A percentile compares a stretch with the other conserved stretches of the same genome.
These are phyloP conservation scores for Phaseolus coccineus DNA, from an alignment of 331 rosid species.

Conservation along the genomic window DNA sequence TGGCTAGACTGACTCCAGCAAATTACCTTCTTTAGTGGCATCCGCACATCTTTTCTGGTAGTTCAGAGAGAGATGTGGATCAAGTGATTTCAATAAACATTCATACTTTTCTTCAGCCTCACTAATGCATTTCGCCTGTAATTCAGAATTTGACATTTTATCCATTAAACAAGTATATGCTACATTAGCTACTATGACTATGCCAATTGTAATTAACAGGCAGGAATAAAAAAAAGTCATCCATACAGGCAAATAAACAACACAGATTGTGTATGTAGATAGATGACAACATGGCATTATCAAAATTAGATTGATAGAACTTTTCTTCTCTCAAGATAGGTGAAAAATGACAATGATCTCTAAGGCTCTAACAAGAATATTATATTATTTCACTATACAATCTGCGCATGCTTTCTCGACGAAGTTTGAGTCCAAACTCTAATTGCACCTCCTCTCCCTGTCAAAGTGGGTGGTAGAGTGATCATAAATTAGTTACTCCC, in stretches of 20 bases:
- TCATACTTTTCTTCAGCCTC: slow-evolving; percentile 87
- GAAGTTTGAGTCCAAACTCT: background rate
- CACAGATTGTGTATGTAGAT: background rate
- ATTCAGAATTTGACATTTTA: slow-evolving; percentile 24
- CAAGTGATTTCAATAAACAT: slow-evolving; percentile 61
- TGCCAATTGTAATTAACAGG: slow-evolving; percentile 8
- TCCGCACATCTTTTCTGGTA: slow-evolving; percentile 88
- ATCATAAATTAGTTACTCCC: background rate
- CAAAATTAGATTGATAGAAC: background rate
- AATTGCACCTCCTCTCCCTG: slow-evolving; percentile 1
- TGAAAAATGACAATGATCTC: slow-evolving; percentile 6
- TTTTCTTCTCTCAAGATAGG: slow-evolving; percentile 6
- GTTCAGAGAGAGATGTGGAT: slow-evolving; percentile 69
- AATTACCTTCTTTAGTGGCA: slow-evolving; percentile 89
- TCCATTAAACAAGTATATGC: slow-evolving; percentile 19
- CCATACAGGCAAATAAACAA: background rate
- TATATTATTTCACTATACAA: slow-evolving; percentile 6
- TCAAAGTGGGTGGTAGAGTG: background rate
- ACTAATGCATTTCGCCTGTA: slow-evolving; percentile 75
- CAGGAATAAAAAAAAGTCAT: slow-evolving; percentile 6
- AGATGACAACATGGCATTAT: background rate
- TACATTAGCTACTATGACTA: slow-evolving; percentile 1
- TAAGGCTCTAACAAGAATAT: slow-evolving; percentile 5
- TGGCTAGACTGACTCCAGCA: slow-evolving; percentile 14
- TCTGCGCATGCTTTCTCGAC: background rate